These are phyloP conservation scores for Hypoxylon sp. DNA, from an alignment of 2,329 filamentous ascomycete genomes.

Conservation along the genomic window DNA sequence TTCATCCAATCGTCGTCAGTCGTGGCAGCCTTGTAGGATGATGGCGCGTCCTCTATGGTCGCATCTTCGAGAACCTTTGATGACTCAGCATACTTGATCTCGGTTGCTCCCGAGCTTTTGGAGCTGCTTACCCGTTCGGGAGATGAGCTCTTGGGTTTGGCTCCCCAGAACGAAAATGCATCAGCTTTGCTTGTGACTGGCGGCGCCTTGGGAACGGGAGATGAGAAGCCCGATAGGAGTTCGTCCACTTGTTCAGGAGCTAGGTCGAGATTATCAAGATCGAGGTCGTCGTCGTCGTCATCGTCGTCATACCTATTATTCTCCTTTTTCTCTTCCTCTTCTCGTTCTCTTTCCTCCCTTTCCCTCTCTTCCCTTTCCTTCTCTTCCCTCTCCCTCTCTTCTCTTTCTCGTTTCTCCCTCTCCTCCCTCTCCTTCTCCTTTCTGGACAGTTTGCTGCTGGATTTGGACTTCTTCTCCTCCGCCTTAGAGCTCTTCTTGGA, in stretches of 20 bases:
- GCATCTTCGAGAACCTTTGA: conserved; percentile 61
- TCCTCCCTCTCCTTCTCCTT: conserved; percentile 46
- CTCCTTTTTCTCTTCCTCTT: conserved; percentile 38
- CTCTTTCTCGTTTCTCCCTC: conserved; percentile 43
- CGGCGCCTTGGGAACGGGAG: conserved; percentile 26
- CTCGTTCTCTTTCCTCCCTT: conserved; percentile 22
- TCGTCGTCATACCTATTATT: conserved; percentile 16
- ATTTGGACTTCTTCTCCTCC: conserved; percentile 52
- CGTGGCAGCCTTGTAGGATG: conserved; percentile 53
- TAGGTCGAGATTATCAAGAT: conserved; percentile 51
- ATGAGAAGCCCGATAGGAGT: conserved; percentile 45
- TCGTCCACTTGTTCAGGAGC: conserved; percentile 50
- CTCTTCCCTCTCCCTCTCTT: conserved; percentile 46
- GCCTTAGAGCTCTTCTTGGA: conserved; percentile 57
- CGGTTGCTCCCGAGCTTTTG: conserved; percentile 50
- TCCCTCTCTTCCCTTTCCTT: conserved; percentile 49
- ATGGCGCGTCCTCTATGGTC: conserved; percentile 55
- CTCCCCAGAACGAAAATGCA: conserved; percentile 70
- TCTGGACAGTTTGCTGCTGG: conserved; percentile 50
- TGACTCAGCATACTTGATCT: conserved; percentile 66
- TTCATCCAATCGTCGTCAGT: conserved; percentile 58
- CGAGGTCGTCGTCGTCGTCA: conserved; percentile 44
- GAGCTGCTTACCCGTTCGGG: conserved; percentile 50
- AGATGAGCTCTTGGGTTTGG: conserved; percentile 55
- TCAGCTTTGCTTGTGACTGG: conserved; percentile 45